These are phyloP conservation scores for Paspalum notatum DNA, from an alignment of 176 grass and related monocot species.

Conservation along the genomic window DNA sequence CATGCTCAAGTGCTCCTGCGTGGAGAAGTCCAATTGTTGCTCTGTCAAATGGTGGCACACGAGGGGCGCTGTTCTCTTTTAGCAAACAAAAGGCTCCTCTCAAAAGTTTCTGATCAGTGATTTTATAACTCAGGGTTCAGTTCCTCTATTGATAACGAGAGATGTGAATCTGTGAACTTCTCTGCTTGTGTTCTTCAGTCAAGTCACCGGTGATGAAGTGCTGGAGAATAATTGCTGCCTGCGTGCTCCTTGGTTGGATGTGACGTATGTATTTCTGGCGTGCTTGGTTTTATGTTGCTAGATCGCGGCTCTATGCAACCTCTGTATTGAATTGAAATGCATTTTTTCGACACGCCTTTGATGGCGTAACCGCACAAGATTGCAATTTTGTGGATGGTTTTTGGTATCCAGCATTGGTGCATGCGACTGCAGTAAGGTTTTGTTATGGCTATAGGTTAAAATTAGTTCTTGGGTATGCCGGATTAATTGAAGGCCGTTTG, in stretches of 20 bases:
- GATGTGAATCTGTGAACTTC: slow-evolving; percentile 42
- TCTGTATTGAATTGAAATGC: background rate
- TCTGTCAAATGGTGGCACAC: slow-evolving; percentile 5
- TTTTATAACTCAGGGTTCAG: slow-evolving; percentile 25
- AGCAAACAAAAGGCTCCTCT: slow-evolving; percentile 47
- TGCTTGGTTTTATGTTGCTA: slow-evolving; percentile 50
- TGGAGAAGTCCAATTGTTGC: slow-evolving; percentile 33
- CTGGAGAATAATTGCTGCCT: slow-evolving; percentile 47
- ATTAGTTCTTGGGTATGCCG: no score
- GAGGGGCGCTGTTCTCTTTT: slow-evolving; percentile 24
- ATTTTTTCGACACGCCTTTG: background rate
- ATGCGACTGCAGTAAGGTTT: background rate
- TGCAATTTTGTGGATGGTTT: background rate
- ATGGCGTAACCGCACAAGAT: background rate
- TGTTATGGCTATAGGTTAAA: background rate
- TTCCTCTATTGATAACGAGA: slow-evolving; percentile 42
- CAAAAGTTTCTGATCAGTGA: slow-evolving; percentile 31
- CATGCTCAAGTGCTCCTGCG: slow-evolving; percentile 36
- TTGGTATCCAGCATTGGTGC: background rate
- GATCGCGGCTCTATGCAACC: background rate
- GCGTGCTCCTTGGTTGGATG: slow-evolving; percentile 21
- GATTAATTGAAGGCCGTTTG: no score
- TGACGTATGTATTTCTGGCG: slow-evolving; percentile 30
- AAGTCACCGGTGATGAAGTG: slow-evolving; percentile 26
- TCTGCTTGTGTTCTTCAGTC: slow-evolving; percentile 31